Base-by-base conservation (phyloP, 345 rosid genomes). In the Sisymbrium altissimum region DNA sequence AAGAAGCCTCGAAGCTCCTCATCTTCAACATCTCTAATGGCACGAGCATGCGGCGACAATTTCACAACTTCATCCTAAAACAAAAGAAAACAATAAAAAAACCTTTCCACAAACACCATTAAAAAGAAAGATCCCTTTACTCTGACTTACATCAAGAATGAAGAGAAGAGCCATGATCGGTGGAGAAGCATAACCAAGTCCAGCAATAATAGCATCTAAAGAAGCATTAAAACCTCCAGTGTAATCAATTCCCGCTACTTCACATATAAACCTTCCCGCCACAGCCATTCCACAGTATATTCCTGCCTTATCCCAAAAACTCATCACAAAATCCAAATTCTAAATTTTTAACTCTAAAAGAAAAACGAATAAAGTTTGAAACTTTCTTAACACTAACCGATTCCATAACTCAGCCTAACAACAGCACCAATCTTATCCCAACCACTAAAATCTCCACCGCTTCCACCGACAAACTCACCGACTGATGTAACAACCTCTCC, bases 11-110 rank as follows among this genome's bases (percentile, higher is more conserved):
- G 77, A 17, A 94, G 88, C 81, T 91, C 98, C 74, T 91, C 97
- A 74, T 94, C 97, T 86, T 94, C 98, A n/a, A 91, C 98, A 78
- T 94, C 98, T 74, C 97, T 88, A 54, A 94, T 89, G 1, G 98
- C 98, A 10, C 98, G 95, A 77, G 98, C 98, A 80, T 94, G 95
- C 25, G 97, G 98, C 0, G 96, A 94, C 13, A 87, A 9, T 68
- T 91, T 94, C 81, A 94, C 97, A 59, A 94, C 97, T 82, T 94
- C 98, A 76, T 94, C 98, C 98, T 94, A 78, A n/a, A 35, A 45
- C 11, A 45, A 13, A 23, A 4, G 0, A 46, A 70, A 56, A 40
- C 33, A 30, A 55, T 18, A 39, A 48, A 50, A 48, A 50, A 48
- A 23, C 4, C 7, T 23, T 39, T 17, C 2, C 12, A 44, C 8